Evolutionary conservation across 2,329 filamentous ascomycete species (phyloP), one percentile per base, ranked within the genome.

Genomic region (Lachnellula hyalina): DNA sequence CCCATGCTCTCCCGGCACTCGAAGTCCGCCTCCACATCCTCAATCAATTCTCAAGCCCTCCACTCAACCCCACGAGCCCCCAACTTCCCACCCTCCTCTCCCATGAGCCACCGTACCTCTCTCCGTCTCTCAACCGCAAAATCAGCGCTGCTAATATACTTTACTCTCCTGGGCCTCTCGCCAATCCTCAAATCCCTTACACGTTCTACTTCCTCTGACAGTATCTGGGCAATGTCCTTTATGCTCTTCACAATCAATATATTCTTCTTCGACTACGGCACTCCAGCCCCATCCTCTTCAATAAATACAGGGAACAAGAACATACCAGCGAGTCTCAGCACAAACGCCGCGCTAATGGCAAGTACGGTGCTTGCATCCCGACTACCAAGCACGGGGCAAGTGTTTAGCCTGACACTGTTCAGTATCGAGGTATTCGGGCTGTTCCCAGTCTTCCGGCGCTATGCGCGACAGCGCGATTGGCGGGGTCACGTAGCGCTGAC

Each of bases 111-210:
- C 63, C 71, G 59, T 45, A 84, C 80, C 60, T 81, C 83, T 58
- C 80, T 84, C 58, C 79, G 84, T 3, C 70, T 96, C 4, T 84
- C 87, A 35, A 96, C 94, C 0, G 84, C 92, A 63, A 97, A 97
- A 73, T 96, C 92, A 0, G 92, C 92, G 0, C 77, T 95, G 38
- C 80, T 97, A 49, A 97, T 97, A 65, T 96, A 95, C 74, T 95
- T 88, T 63, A 92, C 91, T 4, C 79, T 99, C 14, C 83, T 97
- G 3, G 94, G 93, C 11, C 80, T 99, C 4, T 96, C 90, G 42
- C 94, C 94, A 0, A 97, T 99, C 61, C 83, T 99, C 58, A 96
- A 96, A 71, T 96, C 92, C 1, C 81, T 99, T n/a, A 99, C 94
- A 0, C 83, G 82, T 49, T 96, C 92, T 5, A 97, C 93, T 4